Evolutionary conservation across 345 rosid species (phyloP).

Genomic region (Eucalyptus camaldulensis): DNA sequence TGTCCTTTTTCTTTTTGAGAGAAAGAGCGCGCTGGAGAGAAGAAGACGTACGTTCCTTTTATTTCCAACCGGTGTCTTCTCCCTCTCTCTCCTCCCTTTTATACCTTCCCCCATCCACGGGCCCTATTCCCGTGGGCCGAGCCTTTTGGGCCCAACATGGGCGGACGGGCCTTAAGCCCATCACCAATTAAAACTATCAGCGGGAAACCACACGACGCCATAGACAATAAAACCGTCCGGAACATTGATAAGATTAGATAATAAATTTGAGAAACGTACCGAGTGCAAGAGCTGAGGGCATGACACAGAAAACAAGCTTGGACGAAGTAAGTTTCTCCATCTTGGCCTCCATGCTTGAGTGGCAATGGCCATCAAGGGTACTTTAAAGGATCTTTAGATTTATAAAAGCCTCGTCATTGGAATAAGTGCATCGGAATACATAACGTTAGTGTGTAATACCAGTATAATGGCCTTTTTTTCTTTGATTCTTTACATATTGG

Average conservation of each 20-base stretch:
- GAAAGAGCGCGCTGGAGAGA: no score
- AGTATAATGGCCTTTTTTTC: not conserved
- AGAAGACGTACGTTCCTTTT: no score
- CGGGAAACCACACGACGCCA: not conserved
- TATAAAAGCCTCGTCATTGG: not conserved
- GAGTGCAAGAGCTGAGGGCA: not conserved
- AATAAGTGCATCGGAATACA: not conserved
- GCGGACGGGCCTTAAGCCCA: no score
- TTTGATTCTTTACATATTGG: not conserved
- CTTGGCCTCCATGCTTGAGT: not conserved
- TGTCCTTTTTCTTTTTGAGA: no score
- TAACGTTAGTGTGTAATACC: not conserved
- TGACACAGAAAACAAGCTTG: not conserved
- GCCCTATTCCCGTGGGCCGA: no score
- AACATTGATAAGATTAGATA: no score
- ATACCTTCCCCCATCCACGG: no score
- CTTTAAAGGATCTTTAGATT: not conserved
- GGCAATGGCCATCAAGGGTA: not conserved
- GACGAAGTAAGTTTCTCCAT: not conserved
- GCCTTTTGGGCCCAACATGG: no score
- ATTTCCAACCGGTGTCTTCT: no score
- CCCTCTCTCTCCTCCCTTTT: no score
- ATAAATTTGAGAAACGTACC: not conserved
- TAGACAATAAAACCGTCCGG: not conserved
- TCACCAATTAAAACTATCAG: no score